Evolutionary conservation across 1,139 yeast species (phyloP).

Genomic region (Kluyveromyces marxianus): DNA sequence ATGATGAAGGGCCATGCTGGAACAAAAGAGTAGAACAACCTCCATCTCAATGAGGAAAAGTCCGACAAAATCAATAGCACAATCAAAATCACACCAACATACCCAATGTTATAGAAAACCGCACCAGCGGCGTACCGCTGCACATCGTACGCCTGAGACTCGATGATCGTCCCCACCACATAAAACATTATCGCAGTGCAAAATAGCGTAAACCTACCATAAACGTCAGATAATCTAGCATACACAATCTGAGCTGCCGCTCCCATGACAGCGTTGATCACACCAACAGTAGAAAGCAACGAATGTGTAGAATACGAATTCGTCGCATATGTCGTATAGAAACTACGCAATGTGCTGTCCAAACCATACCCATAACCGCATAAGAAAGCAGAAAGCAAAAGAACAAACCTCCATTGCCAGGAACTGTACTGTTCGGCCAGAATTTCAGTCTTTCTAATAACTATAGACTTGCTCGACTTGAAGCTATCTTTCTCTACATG

Average conservation of each 20-base stretch:
- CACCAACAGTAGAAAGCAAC: constrained; percentile 51
- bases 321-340: constrained; percentile 47
- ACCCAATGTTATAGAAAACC: constrained; percentile 60
- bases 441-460: constrained; percentile 18
- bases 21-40: constrained; percentile 50
- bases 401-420: constrained; percentile 18
- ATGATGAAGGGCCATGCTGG: constrained; percentile 64
- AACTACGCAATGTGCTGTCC: constrained; percentile 46
- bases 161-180: constrained; percentile 58
- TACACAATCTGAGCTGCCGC: constrained; percentile 56
- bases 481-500: constrained; percentile 31
- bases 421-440: constrained; percentile 16
- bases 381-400: constrained; percentile 43
- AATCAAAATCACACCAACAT: constrained; percentile 50
- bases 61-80: constrained; percentile 54
- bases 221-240: constrained; percentile 59
- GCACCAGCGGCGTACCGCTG: constrained; percentile 64
- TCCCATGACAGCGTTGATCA: constrained; percentile 47
- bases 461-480: constrained; percentile 38
- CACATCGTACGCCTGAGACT: constrained; percentile 54
- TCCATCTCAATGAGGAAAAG: constrained; percentile 58
- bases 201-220: constrained; percentile 55
- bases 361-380: constrained; percentile 62
- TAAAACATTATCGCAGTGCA: constrained; percentile 49
- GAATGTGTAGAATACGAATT: constrained; percentile 48